phyloP scores from a whole-genome alignment of 257 asterid genomes.

The Voacanga thouarsii region DNA sequence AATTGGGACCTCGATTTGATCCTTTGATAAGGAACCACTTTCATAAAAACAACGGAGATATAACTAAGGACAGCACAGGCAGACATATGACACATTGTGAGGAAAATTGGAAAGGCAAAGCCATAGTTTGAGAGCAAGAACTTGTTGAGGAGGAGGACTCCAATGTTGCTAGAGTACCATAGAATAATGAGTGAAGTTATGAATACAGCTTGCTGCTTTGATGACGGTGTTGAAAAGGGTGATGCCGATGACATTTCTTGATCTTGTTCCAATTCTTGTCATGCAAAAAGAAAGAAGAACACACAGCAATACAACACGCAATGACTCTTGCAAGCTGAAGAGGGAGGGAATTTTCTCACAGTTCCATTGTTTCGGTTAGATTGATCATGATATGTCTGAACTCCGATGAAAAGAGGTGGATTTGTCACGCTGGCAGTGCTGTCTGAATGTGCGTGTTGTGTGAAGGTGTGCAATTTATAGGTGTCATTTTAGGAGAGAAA shows the following conservation, averaged over 20 bases:
- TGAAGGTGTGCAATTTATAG: slow-evolving; percentile 1
- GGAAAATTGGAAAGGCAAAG: slow-evolving; percentile 73
- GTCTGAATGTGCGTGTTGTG: slow-evolving; percentile 4
- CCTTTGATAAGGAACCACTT: slow-evolving; percentile 73
- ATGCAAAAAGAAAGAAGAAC: not conserved
- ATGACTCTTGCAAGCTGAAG: not conserved
- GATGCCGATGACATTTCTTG: slow-evolving; percentile 23
- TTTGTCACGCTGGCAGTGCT: slow-evolving; percentile 2
- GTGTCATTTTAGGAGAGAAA: not conserved
- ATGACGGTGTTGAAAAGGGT: slow-evolving; percentile 31
- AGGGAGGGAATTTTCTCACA: not conserved
- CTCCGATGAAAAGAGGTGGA: not conserved
- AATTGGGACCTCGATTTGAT: slow-evolving; percentile 82
- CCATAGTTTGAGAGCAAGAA: slow-evolving; percentile 82
- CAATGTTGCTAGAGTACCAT: slow-evolving; percentile 87
- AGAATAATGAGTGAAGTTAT: slow-evolving; percentile 51
- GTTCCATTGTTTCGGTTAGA: not conserved
- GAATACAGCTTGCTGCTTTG: slow-evolving; percentile 46
- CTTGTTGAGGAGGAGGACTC: slow-evolving; percentile 91
- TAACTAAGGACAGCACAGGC: slow-evolving; percentile 93
- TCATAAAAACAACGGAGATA: slow-evolving; percentile 67
- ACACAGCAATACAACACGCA: not conserved
- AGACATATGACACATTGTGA: slow-evolving; percentile 98
- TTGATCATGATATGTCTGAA: not conserved
- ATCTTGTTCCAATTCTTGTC: slow-evolving; percentile 7